Evolutionary conservation across 192 early-diverging fungal species (phyloP).

Genomic region (Coemansia biformis): DNA sequence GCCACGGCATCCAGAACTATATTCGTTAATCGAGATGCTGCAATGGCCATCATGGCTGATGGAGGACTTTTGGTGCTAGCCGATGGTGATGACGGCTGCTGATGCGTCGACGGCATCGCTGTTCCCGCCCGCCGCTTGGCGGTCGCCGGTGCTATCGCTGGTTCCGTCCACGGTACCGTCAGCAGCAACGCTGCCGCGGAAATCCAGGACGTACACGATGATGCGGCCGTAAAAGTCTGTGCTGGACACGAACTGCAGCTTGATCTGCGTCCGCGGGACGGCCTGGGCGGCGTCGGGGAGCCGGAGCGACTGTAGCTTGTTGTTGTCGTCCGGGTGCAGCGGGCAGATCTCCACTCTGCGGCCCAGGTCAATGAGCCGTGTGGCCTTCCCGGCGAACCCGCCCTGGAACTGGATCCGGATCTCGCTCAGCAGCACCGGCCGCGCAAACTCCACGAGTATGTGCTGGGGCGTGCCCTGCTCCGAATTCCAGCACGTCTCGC

Average conservation of each 20-base stretch:
- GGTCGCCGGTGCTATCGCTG: not conserved
- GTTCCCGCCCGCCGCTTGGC: not conserved
- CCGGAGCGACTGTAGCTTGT: slow-evolving; percentile 54
- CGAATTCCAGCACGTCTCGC: slow-evolving; percentile 94
- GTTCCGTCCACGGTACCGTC: not conserved
- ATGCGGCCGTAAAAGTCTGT: slow-evolving; percentile 86
- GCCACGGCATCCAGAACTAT: too few species aligned
- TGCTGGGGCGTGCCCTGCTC: slow-evolving; percentile 77
- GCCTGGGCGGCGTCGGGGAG: slow-evolving; percentile 22
- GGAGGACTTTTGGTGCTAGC: too few species aligned
- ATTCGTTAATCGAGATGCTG: not conserved
- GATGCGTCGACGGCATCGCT: not conserved
- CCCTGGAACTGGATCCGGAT: slow-evolving; percentile 77
- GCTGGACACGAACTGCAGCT: slow-evolving; percentile 58
- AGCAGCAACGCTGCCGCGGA: slow-evolving; percentile 49
- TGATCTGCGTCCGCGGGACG: slow-evolving; percentile 38
- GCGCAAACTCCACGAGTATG: slow-evolving; percentile 64
- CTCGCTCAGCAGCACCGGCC: slow-evolving; percentile 29
- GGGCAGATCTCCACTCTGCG: slow-evolving; percentile 32
- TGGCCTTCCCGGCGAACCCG: slow-evolving; percentile 76
- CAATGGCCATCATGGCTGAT: too few species aligned
- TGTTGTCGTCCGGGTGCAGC: slow-evolving; percentile 73
- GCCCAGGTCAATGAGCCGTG: slow-evolving; percentile 50
- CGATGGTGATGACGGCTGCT: not conserved
- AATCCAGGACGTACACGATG: slow-evolving; percentile 68